These are phyloP conservation scores for Ceratobasidium sp. DNA, from an alignment of 1,284 basidiomycete species.

Conservation along the genomic window DNA sequence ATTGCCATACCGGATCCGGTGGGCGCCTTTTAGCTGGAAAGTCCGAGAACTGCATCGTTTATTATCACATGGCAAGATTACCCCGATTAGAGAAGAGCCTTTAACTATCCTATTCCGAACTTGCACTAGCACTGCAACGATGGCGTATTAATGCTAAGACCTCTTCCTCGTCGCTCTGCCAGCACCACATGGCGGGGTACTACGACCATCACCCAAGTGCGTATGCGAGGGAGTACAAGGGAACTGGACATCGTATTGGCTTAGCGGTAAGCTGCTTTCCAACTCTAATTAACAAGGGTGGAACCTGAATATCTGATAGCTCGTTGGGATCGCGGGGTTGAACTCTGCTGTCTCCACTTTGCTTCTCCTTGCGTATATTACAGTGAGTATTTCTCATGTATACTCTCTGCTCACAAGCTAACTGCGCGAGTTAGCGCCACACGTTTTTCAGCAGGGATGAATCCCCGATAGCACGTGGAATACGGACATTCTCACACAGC, in stretches of 20 bases:
- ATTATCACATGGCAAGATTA: too few species aligned
- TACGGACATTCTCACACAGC: too few species aligned
- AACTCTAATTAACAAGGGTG: background rate
- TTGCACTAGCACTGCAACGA: too few species aligned
- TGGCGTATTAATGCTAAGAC: too few species aligned
- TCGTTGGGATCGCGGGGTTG: constrained; percentile 12
- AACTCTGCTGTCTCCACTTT: constrained; percentile 27
- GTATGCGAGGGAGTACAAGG: too few species aligned
- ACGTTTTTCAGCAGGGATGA: constrained; percentile 13
- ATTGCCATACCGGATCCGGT: too few species aligned
- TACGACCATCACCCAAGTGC: constrained; percentile 14
- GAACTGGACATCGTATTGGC: constrained; percentile 14
- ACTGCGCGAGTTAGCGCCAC: background rate
- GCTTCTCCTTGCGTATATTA: constrained; percentile 20
- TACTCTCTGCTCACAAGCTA: too few species aligned
- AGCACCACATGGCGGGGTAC: background rate
- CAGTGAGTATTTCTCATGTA: background rate
- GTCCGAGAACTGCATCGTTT: too few species aligned
- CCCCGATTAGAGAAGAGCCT: too few species aligned
- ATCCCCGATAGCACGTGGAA: constrained; percentile 17
- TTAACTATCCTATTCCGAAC: too few species aligned
- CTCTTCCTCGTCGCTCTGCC: background rate
- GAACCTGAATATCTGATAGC: background rate
- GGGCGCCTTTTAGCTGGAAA: too few species aligned
- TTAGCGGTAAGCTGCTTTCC: constrained; percentile 15